Percentiles rank a stretch among this genome's conserved stretches.
These are phyloP conservation scores for Acacia melanoxylon DNA, from an alignment of 306 rosid genomes.

Conservation along the genomic window DNA sequence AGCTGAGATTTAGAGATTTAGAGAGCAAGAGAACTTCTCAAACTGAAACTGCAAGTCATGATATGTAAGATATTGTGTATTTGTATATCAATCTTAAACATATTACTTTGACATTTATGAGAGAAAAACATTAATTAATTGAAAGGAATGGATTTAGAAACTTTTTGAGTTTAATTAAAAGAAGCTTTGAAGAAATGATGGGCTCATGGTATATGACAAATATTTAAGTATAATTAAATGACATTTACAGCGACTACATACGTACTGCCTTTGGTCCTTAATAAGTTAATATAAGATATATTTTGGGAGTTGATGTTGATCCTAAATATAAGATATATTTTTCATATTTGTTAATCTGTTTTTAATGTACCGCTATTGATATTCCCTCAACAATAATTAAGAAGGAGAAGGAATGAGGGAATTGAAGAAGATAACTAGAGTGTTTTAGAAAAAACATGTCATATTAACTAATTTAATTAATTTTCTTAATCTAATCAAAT, in stretches of 20 bases:
- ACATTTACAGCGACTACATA: not conserved
- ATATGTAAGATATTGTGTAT: not conserved
- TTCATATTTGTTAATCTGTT: too few species aligned
- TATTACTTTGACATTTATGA: not conserved
- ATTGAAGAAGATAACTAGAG: too few species aligned
- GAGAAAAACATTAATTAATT: not conserved
- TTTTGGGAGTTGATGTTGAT: too few species aligned
- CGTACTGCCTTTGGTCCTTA: too few species aligned
- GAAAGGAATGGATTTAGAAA: not conserved
- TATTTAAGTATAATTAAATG: not conserved
- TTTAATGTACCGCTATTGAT: too few species aligned
- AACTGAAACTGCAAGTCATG: conserved; percentile 40
- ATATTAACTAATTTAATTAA: too few species aligned
- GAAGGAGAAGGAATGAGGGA: too few species aligned
- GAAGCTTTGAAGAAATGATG: not conserved
- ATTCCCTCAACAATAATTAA: too few species aligned
- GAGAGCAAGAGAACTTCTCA: conserved; percentile 37
- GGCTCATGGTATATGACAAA: not conserved
- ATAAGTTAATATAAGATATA: too few species aligned
- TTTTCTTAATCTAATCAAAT: too few species aligned
- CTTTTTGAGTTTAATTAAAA: not conserved
- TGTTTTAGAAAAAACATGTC: too few species aligned
- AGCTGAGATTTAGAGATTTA: conserved; percentile 23
- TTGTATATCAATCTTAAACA: not conserved
- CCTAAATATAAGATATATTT: too few species aligned